phyloP scores from a whole-genome alignment of 1,284 basidiomycete species.

The Boletus smithii region DNA sequence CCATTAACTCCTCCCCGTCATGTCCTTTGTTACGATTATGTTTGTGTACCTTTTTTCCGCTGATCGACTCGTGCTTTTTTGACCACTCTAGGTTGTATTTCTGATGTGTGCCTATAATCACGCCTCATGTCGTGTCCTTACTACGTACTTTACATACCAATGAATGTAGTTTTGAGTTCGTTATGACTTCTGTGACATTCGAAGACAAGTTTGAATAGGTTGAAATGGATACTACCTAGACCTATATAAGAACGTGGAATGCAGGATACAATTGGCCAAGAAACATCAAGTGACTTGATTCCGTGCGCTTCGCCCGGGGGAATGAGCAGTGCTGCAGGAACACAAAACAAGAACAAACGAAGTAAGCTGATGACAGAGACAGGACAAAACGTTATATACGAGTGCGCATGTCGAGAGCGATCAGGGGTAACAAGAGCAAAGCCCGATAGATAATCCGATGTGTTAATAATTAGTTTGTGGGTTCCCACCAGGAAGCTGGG shows the following conservation, averaged over 20 bases:
- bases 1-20: neutral
- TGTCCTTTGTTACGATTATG: neutral
- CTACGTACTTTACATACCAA: conserved; percentile 19
- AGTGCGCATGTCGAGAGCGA: conserved; percentile 39
- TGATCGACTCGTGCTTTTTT: neutral
- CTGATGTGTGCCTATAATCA: neutral
- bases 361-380: conserved; percentile 30
- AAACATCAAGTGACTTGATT: conserved; percentile 16
- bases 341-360: conserved; percentile 34
- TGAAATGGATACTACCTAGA: no score
- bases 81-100: conserved; percentile 19
- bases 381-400: conserved; percentile 36
- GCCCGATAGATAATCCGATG: conserved; percentile 35
- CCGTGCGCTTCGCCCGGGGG: conserved; percentile 7
- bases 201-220: conserved; percentile 6
- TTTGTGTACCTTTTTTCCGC: neutral
- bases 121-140: neutral
- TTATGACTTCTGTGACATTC: neutral
- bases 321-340: conserved; percentile 8
- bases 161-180: conserved; percentile 4
- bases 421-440: conserved; percentile 36
- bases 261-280: conserved; percentile 15
- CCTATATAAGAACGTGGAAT: neutral
- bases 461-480: conserved; percentile 30
- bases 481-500: conserved; percentile 16